Percentiles rank a stretch among this genome's conserved stretches.
Conservation (phyloP, 2,329 filamentous ascomycete genomes). For the Aaosphaeria pasadenensis region DNA sequence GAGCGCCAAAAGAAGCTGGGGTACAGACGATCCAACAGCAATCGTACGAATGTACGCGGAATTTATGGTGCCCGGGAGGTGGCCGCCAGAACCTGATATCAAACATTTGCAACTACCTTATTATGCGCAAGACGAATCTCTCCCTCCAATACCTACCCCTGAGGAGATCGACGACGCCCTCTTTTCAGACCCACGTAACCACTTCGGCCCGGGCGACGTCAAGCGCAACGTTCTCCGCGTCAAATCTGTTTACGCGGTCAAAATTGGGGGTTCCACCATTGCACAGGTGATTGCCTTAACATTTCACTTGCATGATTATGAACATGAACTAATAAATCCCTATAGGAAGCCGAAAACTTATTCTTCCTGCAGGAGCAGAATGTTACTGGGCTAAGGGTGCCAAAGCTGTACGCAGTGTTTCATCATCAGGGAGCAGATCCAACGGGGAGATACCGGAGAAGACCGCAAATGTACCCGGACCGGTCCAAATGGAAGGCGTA, state of each 20-base stretch:
- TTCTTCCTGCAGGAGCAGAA: background rate
- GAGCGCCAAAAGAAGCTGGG: no score
- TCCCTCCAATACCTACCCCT: background rate
- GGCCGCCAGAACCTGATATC: no score
- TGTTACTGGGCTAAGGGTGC: background rate
- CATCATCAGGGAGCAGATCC: background rate
- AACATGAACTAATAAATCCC: background rate
- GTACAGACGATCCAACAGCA: no score
- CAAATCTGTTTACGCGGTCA: background rate
- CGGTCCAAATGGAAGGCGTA: background rate
- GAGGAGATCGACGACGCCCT: background rate
- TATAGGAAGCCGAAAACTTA: slow-evolving; percentile 1
- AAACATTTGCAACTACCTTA: background rate
- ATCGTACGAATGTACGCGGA: no score
- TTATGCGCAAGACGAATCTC: background rate
- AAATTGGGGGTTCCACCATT: background rate
- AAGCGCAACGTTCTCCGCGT: background rate
- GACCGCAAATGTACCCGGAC: background rate
- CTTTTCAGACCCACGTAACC: no score
- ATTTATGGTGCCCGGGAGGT: no score
- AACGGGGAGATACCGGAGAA: background rate
- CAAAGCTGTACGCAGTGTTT: slow-evolving; percentile 1
- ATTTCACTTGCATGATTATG: no score
- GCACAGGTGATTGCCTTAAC: no score
- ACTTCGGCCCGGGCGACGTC: no score